These are phyloP conservation scores for Heterobasidion irregulare DNA, from an alignment of 1,284 basidiomycete genomes.

Conservation along the genomic window DNA sequence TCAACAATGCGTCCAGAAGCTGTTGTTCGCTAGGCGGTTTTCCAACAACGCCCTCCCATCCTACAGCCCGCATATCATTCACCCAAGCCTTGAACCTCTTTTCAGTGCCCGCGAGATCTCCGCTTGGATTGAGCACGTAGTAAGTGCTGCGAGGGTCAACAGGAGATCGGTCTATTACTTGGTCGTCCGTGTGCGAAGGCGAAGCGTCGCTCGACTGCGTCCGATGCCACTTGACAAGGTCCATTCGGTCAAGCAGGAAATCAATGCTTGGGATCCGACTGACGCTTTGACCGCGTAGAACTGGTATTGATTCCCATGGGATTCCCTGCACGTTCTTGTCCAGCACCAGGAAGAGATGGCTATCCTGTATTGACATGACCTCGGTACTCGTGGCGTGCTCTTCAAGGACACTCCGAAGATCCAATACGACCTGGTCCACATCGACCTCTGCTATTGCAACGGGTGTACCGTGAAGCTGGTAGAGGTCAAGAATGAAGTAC, in stretches of 20 bases:
- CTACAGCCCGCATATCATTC: conserved; percentile 52
- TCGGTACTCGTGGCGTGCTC: conserved; percentile 49
- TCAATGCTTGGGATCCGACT: conserved; percentile 87
- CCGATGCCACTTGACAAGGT: conserved; percentile 41
- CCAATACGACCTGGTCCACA: conserved; percentile 76
- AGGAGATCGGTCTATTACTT: conserved; percentile 34
- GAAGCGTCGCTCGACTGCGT: conserved; percentile 5
- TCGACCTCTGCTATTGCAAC: conserved; percentile 92
- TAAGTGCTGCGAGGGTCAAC: conserved; percentile 68
- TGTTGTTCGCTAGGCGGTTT: conserved; percentile 77
- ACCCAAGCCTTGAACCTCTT: conserved; percentile 77
- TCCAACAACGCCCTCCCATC: conserved; percentile 84
- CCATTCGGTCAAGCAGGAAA: conserved; percentile 80
- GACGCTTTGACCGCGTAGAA: conserved; percentile 76
- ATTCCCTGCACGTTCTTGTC: conserved; percentile 88
- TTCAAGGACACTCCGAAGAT: conserved; percentile 62
- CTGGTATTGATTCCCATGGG: conserved; percentile 95
- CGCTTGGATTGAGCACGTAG: conserved; percentile 89
- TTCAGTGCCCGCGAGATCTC: conserved; percentile 84
- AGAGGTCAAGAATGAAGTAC: conserved; percentile 91
- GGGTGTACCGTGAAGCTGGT: conserved; percentile 87
- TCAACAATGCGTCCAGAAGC: conserved; percentile 60
- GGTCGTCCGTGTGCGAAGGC: neutral
- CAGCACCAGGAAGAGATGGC: conserved; percentile 83
- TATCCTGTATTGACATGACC: conserved; percentile 30